Conservation (phyloP, 768 basidiomycete species). For the Mycena haematopus region DNA sequence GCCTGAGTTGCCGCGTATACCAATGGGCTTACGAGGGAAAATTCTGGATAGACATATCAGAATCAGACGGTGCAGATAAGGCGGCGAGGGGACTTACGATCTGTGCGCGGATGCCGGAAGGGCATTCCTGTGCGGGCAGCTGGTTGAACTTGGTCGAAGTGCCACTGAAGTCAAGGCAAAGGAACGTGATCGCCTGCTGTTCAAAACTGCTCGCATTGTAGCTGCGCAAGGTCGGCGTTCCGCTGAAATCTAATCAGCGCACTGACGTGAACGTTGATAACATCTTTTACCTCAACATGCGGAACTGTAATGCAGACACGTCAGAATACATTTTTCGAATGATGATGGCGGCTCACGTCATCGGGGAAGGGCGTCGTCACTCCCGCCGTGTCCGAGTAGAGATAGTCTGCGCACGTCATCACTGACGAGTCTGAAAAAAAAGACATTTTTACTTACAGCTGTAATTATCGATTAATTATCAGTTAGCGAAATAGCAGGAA, state of each 20-base stretch:
- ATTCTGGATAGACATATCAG: conserved; percentile 14
- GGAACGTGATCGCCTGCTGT: conserved; percentile 45
- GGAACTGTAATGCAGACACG: conserved; percentile 44
- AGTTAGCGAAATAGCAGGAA: background rate
- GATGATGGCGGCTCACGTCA: conserved; percentile 45
- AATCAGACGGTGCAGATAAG: conserved; percentile 3
- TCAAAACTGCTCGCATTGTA: conserved; percentile 40
- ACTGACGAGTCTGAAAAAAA: background rate
- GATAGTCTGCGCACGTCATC: conserved; percentile 47
- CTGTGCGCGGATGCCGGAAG: conserved; percentile 57
- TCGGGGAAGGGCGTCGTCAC: conserved; percentile 61
- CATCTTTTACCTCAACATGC: conserved; percentile 53
- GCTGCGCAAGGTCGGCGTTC: conserved; percentile 42
- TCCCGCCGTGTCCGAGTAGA: conserved; percentile 53
- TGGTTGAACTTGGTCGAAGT: conserved; percentile 41
- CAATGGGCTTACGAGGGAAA: conserved; percentile 22
- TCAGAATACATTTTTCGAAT: conserved; percentile 9
- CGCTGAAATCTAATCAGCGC: conserved; percentile 22
- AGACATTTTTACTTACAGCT: conserved; percentile 29
- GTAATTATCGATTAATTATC: conserved; percentile 3
- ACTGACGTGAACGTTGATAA: conserved; percentile 1
- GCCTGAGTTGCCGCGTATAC: background rate
- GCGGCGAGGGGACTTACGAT: conserved; percentile 41
- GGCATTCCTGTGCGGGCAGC: conserved; percentile 47
- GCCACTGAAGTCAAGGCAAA: conserved; percentile 49